Base-by-base conservation (phyloP, 2,329 filamentous ascomycete genomes). In the Fusarium camptoceras region DNA sequence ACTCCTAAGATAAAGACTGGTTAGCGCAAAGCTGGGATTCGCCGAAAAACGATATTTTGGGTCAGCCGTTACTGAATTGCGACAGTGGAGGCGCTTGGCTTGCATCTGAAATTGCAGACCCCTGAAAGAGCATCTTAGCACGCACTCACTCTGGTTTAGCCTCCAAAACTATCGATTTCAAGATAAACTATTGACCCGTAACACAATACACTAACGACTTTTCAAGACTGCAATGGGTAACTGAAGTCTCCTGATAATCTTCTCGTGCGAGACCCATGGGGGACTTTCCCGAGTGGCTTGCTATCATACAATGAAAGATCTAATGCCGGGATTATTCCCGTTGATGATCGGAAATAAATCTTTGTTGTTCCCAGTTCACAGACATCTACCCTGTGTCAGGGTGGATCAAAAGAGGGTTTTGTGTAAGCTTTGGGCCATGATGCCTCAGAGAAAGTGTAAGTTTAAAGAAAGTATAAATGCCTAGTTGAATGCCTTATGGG, bases 281-380 rank as follows among this genome's bases (percentile, higher is more conserved):
- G 18, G 5, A 18, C 9, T n/a, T n/a, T 18, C 6, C 10, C 34
- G 10, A n/a, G 4, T 12, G 34, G 34, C 34, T n/a, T 37, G 10
- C 18, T 12, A 4, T 30, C 28, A 30, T 6, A 0, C 0, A n/a
- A 6, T 2, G 18, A 12, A 6, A 18, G 10, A 37, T 0, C 18
- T 12, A 2, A n/a, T 12, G 3, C 1, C 34, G 18, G 18, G 10
- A n/a, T 1, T n/a, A n/a, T 37, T n/a, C 2, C 34, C 34, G 18
- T 2, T 34, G 9, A 9, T 27, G 2, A 27, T 27, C 8, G 4
- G 9, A 18, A 10, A 5, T 6, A 8, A 18, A 18, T 10, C 8
- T 5, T 18, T 9, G 0, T 10, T 5, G 0, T 5, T 9, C 15
- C 1, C 2, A 16, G 15, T 31, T 9, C 7, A 27, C 27, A 10